phyloP scores from a whole-genome alignment of 257 asterid species.

The Apocynum venetum region DNA sequence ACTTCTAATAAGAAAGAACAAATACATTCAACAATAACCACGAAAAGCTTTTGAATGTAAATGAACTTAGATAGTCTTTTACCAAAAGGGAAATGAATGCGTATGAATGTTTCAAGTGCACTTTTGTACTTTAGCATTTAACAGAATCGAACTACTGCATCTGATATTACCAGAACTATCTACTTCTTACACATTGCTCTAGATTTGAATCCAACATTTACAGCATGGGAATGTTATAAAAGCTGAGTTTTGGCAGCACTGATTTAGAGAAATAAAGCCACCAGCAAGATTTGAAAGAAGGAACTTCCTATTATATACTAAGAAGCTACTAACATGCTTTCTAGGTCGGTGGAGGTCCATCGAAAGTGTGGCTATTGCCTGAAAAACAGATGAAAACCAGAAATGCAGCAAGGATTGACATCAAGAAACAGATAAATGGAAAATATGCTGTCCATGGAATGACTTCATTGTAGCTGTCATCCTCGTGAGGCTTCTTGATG shows the following conservation, averaged over 20 bases:
- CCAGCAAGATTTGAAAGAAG: too few relatives aligned
- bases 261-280: too few relatives aligned
- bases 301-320: too few relatives aligned
- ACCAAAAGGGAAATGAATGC: not conserved
- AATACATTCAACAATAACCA: too few relatives aligned
- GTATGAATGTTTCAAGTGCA: too few relatives aligned
- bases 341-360: slow-evolving; percentile 51
- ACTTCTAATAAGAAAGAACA: too few relatives aligned
- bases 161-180: too few relatives aligned
- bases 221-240: not conserved
- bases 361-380: slow-evolving; percentile 14
- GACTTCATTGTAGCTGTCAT: slow-evolving; percentile 31
- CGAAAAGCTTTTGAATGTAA: not conserved
- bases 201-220: not conserved
- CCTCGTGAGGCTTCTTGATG: slow-evolving; percentile 38
- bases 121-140: too few relatives aligned
- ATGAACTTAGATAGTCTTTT: not conserved
- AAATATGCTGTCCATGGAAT: slow-evolving; percentile 28
- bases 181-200: too few relatives aligned
- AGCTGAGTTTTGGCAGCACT: too few relatives aligned
- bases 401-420: slow-evolving; percentile 33
- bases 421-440: slow-evolving; percentile 28
- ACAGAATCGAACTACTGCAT: too few relatives aligned
- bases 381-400: slow-evolving; percentile 21
- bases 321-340: not conserved